phyloP scores from a whole-genome alignment of 352 stramenopile species.

The Globisporangium parvum region DNA sequence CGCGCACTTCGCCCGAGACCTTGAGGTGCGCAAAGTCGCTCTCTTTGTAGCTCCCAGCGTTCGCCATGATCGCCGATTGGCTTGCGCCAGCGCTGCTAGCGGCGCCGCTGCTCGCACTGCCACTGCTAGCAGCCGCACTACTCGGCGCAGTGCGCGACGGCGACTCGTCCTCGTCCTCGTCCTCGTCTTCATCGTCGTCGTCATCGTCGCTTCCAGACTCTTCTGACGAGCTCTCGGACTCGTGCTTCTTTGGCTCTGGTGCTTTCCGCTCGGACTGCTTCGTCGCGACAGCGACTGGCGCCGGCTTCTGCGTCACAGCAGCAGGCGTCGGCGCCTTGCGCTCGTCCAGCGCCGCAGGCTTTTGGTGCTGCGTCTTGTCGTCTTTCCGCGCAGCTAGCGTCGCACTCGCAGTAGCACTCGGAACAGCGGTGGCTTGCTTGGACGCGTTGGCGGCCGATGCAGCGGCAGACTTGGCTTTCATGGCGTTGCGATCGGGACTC shows the following conservation, averaged over 20 bases:
- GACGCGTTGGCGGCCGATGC: conserved; percentile 1
- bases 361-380: conserved; percentile 15
- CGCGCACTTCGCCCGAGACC: conserved; percentile 84
- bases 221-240: conserved; percentile 65
- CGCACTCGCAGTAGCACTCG: not conserved
- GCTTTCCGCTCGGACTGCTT: conserved; percentile 34
- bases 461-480: conserved; percentile 25
- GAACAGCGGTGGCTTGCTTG: conserved; percentile 9
- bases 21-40: conserved; percentile 86
- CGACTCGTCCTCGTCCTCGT: conserved; percentile 40
- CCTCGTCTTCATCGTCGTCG: conserved; percentile 60
- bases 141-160: conserved; percentile 15
- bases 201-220: conserved; percentile 63
- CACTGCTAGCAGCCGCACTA: conserved; percentile 5
- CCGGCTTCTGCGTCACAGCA: conserved; percentile 19
- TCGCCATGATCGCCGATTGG: conserved; percentile 59
- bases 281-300: conserved; percentile 7
- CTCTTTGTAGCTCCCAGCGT: conserved; percentile 80
- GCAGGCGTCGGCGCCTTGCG: not conserved
- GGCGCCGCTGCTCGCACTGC: not conserved
- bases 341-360: conserved; percentile 15
- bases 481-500: conserved; percentile 45
- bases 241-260: conserved; percentile 43
- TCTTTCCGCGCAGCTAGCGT: conserved; percentile 14
- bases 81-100: conserved; percentile 9